Conservation (phyloP, 2,329 filamentous ascomycete genomes). For the Lasiodiplodia sp. region DNA sequence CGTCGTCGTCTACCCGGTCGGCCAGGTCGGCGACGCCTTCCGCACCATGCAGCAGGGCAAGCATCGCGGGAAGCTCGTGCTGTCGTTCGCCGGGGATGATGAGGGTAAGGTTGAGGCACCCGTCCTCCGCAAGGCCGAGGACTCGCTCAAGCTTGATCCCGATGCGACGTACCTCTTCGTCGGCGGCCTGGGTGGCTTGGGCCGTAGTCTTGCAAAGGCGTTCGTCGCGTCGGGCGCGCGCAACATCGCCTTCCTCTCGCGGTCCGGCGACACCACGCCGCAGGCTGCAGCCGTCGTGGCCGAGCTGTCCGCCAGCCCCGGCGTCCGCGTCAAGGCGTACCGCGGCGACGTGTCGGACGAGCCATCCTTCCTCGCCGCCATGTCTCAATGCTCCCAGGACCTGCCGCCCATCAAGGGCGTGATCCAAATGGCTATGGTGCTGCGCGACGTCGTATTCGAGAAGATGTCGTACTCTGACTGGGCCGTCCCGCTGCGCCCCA, state of each 20-base stretch:
- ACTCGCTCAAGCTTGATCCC: neutral
- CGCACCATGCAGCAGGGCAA: constrained; percentile 32
- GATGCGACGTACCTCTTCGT: constrained; percentile 37
- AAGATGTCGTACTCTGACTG: constrained; percentile 33
- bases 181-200: constrained; percentile 39
- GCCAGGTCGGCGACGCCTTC: constrained; percentile 33
- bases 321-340: too few relatives aligned
- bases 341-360: too few relatives aligned
- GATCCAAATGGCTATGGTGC: constrained; percentile 43
- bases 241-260: constrained; percentile 28
- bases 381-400: constrained; percentile 1
- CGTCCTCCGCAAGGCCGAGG: constrained; percentile 13
- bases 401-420: constrained; percentile 36
- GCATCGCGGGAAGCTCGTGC: constrained; percentile 33
- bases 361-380: too few relatives aligned
- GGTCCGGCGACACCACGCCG: constrained; percentile 29
- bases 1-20: constrained; percentile 31
- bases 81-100: constrained; percentile 30
- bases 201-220: constrained; percentile 32
- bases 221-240: constrained; percentile 31
- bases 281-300: too few relatives aligned
- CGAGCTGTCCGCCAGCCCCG: too few relatives aligned
- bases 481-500: constrained; percentile 34
- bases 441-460: constrained; percentile 27
- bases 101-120: constrained; percentile 26